These are phyloP conservation scores for Phialemonium atrogriseum DNA, from an alignment of 2,329 filamentous ascomycete genomes.

Conservation along the genomic window DNA sequence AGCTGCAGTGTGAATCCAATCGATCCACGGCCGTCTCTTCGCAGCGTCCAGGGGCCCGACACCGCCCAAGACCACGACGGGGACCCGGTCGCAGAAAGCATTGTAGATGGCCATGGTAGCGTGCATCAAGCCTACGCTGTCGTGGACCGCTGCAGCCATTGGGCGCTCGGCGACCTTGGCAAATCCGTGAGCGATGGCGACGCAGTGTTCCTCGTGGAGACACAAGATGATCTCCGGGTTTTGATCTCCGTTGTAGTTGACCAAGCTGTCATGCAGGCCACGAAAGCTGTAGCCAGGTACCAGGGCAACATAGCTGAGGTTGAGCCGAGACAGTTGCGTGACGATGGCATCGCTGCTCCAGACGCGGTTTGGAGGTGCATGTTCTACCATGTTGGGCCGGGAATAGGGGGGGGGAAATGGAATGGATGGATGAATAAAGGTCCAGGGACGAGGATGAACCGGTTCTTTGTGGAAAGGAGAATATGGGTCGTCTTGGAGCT, in stretches of 20 bases:
- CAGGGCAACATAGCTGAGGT: slow-evolving; percentile 3
- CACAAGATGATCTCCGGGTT: slow-evolving; percentile 6
- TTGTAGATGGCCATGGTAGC: slow-evolving; percentile 6
- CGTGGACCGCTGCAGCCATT: slow-evolving; percentile 6
- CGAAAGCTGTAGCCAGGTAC: slow-evolving; percentile 5
- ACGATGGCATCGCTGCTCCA: slow-evolving; percentile 6
- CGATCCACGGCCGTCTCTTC: slow-evolving; percentile 5
- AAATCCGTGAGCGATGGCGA: slow-evolving; percentile 5
- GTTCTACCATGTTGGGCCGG: too few species aligned
- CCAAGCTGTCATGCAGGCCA: slow-evolving; percentile 6
- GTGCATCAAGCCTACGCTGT: slow-evolving; percentile 6
- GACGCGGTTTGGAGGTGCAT: too few species aligned
- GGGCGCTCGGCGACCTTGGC: slow-evolving; percentile 6
- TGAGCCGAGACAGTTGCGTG: slow-evolving; percentile 5
- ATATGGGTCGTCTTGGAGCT: too few species aligned
- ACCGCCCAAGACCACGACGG: slow-evolving; percentile 5
- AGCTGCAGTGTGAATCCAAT: slow-evolving; percentile 5
- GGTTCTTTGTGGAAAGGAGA: too few species aligned
- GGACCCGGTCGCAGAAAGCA: slow-evolving; percentile 6
- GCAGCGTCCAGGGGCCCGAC: slow-evolving; percentile 5
- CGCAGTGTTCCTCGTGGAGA: slow-evolving; percentile 8
- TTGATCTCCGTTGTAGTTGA: slow-evolving; percentile 6
- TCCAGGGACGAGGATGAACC: too few species aligned
- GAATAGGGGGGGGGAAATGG: too few species aligned
- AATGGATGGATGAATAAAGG: too few species aligned